Base-by-base conservation (phyloP, 1,284 basidiomycete genomes). In the Ganoderma sinense region DNA sequence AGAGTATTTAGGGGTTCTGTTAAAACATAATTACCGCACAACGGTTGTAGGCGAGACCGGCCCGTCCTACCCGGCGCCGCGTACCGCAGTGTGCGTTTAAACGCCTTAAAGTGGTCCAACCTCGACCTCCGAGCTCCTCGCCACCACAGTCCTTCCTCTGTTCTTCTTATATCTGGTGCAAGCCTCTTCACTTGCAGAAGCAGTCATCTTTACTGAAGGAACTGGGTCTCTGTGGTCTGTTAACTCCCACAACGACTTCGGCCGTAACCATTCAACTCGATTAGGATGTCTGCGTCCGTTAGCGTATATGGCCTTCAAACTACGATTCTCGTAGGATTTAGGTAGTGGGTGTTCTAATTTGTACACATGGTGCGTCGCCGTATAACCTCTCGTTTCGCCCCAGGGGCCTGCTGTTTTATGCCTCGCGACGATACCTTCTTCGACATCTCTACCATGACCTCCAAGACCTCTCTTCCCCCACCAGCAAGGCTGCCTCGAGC, bases 401-500 rank as follows among this genome's bases (percentile, higher is more conserved):
- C 45, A 66, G 69, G 36, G 69, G 65, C 18, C n/a, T 74, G 0
- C 69, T 90, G 36, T 91, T 90, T 77, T 79, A 85, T 63, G 82
- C 84, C 23, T 90, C 88, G 71, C 84, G 88, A 62, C 82, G 84
- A 69, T 89, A 87, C 70, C 81, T 92, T 45, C 80, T 88, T 3
- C 82, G 81, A 45, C 84, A 82, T 61, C 80, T 91, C 0, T 91
- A 90, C 77, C 84, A 86, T 62, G 87, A 91, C 75, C 80, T 93
- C 6, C 86, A 84, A 64, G 75, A 79, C 59, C 72, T 80, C 62
- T 85, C 71, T 75, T 67, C 71, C 23, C 13, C 48, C 23, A 26
- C 23, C 11, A 4, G 20, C 26, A 73, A 77, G 45, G 61, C 61
- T 13, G 33, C 81, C 48, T 72, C 79, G 40, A 74, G 78, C 43